A percentile compares a stretch with the other conserved stretches of the same genome.
These are phyloP conservation scores for Amniculicola lignicola DNA, from an alignment of 495 filamentous ascomycete genomes.

Conservation along the genomic window DNA sequence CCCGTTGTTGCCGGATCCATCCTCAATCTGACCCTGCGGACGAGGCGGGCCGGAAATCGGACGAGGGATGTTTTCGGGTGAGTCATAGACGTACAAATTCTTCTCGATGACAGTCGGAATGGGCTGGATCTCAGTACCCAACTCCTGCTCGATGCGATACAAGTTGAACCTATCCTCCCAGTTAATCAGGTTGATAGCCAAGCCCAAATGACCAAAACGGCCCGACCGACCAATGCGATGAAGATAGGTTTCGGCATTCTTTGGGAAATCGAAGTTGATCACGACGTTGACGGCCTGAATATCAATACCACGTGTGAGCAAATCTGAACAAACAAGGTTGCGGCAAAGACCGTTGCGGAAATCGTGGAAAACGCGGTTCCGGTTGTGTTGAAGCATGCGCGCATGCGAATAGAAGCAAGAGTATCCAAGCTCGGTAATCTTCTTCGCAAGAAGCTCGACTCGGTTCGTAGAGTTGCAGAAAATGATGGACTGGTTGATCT, in stretches of 20 bases:
- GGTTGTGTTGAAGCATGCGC: slow-evolving; percentile 94
- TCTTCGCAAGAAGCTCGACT: slow-evolving; percentile 95
- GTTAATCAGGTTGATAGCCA: slow-evolving; percentile 98
- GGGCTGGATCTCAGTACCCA: slow-evolving; percentile 94
- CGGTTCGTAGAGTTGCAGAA: slow-evolving; percentile 99
- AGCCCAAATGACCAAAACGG: slow-evolving; percentile 91
- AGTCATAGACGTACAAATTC: slow-evolving; percentile 96
- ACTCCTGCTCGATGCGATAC: slow-evolving; percentile 96
- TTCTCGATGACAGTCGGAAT: slow-evolving; percentile 95
- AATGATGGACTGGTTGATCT: slow-evolving; percentile 99
- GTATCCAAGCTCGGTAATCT: slow-evolving; percentile 98
- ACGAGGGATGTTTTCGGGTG: slow-evolving; percentile 87
- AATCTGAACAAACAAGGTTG: slow-evolving; percentile 96
- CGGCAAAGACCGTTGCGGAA: slow-evolving; percentile 97
- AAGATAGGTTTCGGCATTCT: slow-evolving; percentile 98
- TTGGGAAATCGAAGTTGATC: slow-evolving; percentile 99
- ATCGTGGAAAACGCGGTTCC: slow-evolving; percentile 98
- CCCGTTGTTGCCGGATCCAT: not conserved
- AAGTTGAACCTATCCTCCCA: slow-evolving; percentile 99
- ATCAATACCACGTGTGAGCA: slow-evolving; percentile 97
- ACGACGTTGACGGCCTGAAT: slow-evolving; percentile 99
- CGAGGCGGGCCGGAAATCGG: slow-evolving; percentile 54
- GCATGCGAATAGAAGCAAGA: slow-evolving; percentile 99
- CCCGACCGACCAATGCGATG: slow-evolving; percentile 98
- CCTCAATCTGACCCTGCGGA: slow-evolving; percentile 12